phyloP scores from a whole-genome alignment of 108 stramenopile species.

The Schizochytrium sp. region DNA sequence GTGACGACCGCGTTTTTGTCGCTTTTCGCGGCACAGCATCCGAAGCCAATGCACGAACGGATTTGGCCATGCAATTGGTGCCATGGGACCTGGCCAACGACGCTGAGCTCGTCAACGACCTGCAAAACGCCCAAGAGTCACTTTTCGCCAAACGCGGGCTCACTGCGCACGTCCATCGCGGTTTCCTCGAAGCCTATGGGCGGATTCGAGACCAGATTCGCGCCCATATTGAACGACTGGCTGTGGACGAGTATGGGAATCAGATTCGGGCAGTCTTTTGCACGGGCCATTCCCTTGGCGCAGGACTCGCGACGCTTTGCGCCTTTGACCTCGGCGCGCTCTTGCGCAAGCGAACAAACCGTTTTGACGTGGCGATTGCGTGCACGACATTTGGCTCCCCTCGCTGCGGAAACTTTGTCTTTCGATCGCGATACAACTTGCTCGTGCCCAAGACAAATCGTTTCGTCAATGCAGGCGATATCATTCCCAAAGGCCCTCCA shows the following conservation, averaged over 20 bases:
- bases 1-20: background rate
- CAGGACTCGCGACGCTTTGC: background rate
- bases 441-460: background rate
- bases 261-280: background rate
- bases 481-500: background rate
- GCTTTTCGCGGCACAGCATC: background rate
- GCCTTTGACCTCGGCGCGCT: background rate
- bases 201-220: background rate
- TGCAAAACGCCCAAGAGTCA: background rate
- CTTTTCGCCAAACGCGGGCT: background rate
- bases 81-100: background rate
- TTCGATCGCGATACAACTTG: background rate
- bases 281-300: background rate
- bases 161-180: background rate
- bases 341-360: background rate
- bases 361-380: background rate
- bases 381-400: background rate
- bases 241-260: background rate
- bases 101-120: background rate
- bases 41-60: background rate
- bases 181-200: background rate
- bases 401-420: background rate
- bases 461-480: background rate
- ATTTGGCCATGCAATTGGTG: background rate
- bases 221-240: background rate